Percentiles rank a stretch among this genome's conserved stretches.
These are phyloP conservation scores for Grosmannia clavigera DNA, from an alignment of 2,329 filamentous ascomycete genomes.

Conservation along the genomic window DNA sequence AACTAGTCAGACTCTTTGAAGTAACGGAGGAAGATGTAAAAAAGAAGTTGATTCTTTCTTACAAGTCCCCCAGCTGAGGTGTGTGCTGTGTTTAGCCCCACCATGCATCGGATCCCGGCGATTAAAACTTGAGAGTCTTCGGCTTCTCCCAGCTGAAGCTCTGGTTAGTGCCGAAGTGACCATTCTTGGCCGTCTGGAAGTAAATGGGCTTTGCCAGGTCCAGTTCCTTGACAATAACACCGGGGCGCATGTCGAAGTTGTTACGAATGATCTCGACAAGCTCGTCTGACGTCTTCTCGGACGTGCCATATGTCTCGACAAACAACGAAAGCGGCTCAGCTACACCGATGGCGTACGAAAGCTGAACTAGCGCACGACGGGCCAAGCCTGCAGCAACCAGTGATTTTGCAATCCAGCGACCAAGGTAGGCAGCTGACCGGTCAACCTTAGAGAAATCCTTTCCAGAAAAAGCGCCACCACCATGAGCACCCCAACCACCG, in stretches of 20 bases:
- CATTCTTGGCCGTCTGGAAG: constrained; percentile 97
- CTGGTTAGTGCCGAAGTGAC: constrained; percentile 97
- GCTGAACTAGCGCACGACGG: constrained; percentile 88
- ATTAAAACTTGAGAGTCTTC: constrained; percentile 85
- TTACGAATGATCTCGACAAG: constrained; percentile 85
- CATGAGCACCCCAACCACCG: constrained; percentile 98
- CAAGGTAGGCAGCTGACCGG: constrained; percentile 93
- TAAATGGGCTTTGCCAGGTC: constrained; percentile 95
- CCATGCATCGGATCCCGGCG: constrained; percentile 9
- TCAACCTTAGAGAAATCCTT: constrained; percentile 99
- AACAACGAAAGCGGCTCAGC: constrained; percentile 96
- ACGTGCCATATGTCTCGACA: constrained; percentile 96
- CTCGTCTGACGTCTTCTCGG: constrained; percentile 76
- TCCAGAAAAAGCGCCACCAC: constrained; percentile 99
- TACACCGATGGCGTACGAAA: constrained; percentile 98
- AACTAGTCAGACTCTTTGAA: not conserved
- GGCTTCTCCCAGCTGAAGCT: constrained; percentile 97
- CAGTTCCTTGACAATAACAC: constrained; percentile 97
- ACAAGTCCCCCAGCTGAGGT: not conserved
- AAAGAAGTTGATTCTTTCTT: constrained; percentile 9
- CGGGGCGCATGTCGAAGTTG: constrained; percentile 97
- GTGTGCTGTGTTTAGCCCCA: not conserved
- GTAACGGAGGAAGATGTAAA: not conserved
- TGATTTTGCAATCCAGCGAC: constrained; percentile 98
- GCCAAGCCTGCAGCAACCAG: constrained; percentile 79